phyloP scores from a whole-genome alignment of 2,329 filamentous ascomycete species.

The Sporothrix humicola region DNA sequence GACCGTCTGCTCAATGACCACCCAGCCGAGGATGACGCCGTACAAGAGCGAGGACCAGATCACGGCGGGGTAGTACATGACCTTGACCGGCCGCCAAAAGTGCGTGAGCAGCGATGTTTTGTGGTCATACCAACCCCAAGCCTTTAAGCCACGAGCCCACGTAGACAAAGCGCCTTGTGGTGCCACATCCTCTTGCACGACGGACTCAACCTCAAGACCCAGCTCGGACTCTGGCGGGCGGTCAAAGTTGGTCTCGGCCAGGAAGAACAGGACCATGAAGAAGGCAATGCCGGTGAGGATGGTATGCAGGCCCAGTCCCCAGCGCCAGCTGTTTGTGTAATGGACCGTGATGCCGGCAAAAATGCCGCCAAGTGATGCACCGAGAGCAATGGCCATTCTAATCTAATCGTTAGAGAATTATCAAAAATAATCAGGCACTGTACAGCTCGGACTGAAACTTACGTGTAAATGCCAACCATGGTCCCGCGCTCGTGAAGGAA shows the following conservation, averaged over 20 bases:
- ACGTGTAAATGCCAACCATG: conserved; percentile 16
- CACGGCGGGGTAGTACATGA: conserved; percentile 20
- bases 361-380: conserved; percentile 10
- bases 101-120: conserved; percentile 11
- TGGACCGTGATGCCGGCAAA: conserved; percentile 12
- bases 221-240: conserved; percentile 10
- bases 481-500: conserved; percentile 11
- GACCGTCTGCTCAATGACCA: conserved; percentile 16
- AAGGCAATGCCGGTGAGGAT: conserved; percentile 16
- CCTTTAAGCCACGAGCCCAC: not conserved
- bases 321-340: conserved; percentile 13
- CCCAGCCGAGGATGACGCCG: conserved; percentile 17
- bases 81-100: conserved; percentile 4
- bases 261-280: conserved; percentile 9
- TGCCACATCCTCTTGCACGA: not conserved
- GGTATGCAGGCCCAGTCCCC: conserved; percentile 15
- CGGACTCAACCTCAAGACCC: not conserved
- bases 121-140: conserved; percentile 19
- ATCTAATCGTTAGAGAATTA: not conserved
- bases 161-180: not conserved
- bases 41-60: conserved; percentile 16
- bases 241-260: conserved; percentile 18
- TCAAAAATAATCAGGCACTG: not conserved
- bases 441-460: conserved; percentile 6
- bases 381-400: conserved; percentile 10